Base-by-base conservation (phyloP, 2,329 filamentous ascomycete genomes). In the Fusarium virguliforme region DNA sequence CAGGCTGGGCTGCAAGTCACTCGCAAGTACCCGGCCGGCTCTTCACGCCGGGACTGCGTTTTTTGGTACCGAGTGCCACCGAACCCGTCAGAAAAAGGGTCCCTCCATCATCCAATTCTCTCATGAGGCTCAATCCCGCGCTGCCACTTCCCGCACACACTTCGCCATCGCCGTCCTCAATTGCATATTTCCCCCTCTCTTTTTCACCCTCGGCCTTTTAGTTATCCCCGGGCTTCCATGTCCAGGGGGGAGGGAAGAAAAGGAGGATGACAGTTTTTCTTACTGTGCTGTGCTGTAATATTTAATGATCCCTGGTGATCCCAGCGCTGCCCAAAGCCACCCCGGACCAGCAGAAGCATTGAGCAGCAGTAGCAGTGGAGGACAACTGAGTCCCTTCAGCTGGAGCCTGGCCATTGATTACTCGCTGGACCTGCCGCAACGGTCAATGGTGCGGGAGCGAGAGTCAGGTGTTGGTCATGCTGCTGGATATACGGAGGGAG, bases 251-350 rank as follows among this genome's bases (percentile, higher is more conserved):
- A 12, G 26, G 13, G 10, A n/a, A 15, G 7, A 26, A 48, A 48
- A 48, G 24, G 43, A 48, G 43, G 24, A 30, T 50, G 35, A 22
- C 8, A 18, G 18, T 48, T 32, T 53, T 48, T 61, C 35, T 46
- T 30, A 55, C 37, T 48, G 43, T 48, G 43, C 26, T 48, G 41
- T 28, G 24, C 15, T 48, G 43, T 48, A 48, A 48, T 51, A 55
- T 53, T 38, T 48, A 18, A 18, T 59, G 53, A 71, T 63, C 68
- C 69, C 59, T 70, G 68, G 64, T 48, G 51, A 51, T 64, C 61
- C 46, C 56, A 61, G 69, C 13, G 30, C 67, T 70, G 69, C 65
- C 69, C 69, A 72, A 67, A 72, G 69, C 69, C 69, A 70, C 58
- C 69, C 69, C 30, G 35, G 69, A 48, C 18, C 18, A 18, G 18